phyloP scores from a whole-genome alignment of 257 asterid genomes.

The Salvia miltiorrhiza region DNA sequence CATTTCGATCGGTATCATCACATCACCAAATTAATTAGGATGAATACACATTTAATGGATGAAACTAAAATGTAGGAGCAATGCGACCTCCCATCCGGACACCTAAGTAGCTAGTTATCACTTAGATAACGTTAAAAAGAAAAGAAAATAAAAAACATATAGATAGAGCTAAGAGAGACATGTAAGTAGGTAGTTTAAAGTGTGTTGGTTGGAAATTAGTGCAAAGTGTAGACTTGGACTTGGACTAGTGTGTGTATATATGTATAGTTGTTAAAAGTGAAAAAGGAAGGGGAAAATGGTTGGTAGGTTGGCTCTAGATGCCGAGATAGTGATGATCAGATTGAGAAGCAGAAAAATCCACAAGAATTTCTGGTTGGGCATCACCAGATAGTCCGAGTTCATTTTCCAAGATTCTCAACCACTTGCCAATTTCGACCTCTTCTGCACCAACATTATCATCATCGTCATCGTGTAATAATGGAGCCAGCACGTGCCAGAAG shows the following conservation, averaged over 20 bases:
- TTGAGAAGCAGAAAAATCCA: neutral
- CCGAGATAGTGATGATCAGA: neutral
- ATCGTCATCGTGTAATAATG: neutral
- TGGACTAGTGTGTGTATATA: neutral
- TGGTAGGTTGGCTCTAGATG: neutral
- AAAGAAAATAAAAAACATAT: no score
- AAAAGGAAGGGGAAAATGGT: neutral
- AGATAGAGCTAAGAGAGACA: no score
- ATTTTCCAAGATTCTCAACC: constrained; percentile 51
- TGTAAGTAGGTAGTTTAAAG: neutral
- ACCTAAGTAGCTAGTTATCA: neutral
- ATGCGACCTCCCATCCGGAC: neutral
- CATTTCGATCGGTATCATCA: constrained; percentile 1
- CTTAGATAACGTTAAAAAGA: neutral
- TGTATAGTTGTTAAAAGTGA: neutral
- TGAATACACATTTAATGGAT: neutral
- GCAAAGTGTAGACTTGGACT: neutral
- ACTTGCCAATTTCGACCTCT: constrained; percentile 29
- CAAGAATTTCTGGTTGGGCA: neutral
- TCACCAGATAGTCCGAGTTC: constrained; percentile 49
- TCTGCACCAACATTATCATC: neutral
- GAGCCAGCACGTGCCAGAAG: constrained; percentile 39
- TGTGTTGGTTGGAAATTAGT: neutral
- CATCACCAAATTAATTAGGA: neutral
- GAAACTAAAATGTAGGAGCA: neutral